phyloP scores from a whole-genome alignment of 164 flowering plant species.

The Umbilicus rupestris region DNA sequence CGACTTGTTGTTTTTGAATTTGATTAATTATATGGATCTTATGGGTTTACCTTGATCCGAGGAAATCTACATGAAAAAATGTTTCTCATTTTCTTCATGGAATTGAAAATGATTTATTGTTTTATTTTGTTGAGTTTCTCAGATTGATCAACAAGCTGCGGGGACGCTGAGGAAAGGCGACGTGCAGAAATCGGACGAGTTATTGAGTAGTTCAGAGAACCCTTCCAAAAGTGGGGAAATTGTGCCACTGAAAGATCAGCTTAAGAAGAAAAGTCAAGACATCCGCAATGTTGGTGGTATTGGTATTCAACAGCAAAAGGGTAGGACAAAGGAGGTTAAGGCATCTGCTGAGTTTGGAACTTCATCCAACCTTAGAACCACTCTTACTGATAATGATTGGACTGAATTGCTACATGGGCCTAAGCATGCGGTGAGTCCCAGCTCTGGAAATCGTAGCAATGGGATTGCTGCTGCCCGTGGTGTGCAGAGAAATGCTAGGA shows the following conservation, averaged over 20 bases:
- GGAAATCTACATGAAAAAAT: too few species aligned
- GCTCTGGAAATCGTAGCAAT: conserved; percentile 23
- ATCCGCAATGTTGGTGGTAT: conserved; percentile 18
- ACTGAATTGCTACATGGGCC: conserved; percentile 64
- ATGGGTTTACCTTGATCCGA: not conserved
- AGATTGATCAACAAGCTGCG: conserved; percentile 98
- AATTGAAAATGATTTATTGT: not conserved
- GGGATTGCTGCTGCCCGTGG: conserved; percentile 29
- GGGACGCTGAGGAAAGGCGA: conserved; percentile 71
- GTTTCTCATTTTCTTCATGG: not conserved
- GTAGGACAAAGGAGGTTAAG: not conserved
- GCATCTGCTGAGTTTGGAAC: conserved; percentile 5
- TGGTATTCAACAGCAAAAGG: not conserved
- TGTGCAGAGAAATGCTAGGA: conserved; percentile 28
- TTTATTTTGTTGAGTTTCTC: conserved; percentile 13
- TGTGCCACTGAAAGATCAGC: conserved; percentile 73
- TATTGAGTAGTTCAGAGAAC: conserved; percentile 11
- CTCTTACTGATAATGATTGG: conserved; percentile 69
- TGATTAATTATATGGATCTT: not conserved
- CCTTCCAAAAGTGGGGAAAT: conserved; percentile 23
- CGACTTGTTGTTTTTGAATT: not conserved
- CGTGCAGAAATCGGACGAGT: conserved; percentile 26
- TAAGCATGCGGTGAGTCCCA: conserved; percentile 10
- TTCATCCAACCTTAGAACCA: conserved; percentile 18
- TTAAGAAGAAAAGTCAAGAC: conserved; percentile 52